Percentiles rank a stretch among this genome's conserved stretches.
phyloP scores from a whole-genome alignment of 129 eudicot species.

The Tagetes patula region DNA sequence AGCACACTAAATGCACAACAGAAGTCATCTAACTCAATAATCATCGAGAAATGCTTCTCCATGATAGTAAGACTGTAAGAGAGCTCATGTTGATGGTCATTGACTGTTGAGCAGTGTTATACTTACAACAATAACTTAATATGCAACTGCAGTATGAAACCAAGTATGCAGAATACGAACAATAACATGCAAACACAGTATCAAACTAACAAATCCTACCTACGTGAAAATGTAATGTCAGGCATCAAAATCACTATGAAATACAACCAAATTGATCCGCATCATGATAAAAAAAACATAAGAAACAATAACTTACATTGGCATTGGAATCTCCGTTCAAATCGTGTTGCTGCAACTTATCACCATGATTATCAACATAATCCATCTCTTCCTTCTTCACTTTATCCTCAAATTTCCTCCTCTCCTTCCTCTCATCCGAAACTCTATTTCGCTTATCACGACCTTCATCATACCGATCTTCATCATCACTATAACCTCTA shows the following conservation, averaged over 20 bases:
- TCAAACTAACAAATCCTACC: background rate
- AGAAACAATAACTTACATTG: constrained; percentile 51
- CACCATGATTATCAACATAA: constrained; percentile 24
- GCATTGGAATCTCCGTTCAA: constrained; percentile 49
- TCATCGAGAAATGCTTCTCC: constrained; percentile 13
- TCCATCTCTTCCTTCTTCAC: constrained; percentile 41
- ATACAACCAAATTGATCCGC: background rate
- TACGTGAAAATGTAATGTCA: background rate
- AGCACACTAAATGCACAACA: background rate
- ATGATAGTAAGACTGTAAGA: background rate
- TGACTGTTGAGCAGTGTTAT: constrained; percentile 3
- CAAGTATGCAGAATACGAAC: background rate
- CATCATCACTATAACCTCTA: constrained; percentile 58
- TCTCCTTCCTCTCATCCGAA: constrained; percentile 58
- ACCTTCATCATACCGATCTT: constrained; percentile 44
- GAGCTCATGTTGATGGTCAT: constrained; percentile 3
- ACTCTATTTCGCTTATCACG: constrained; percentile 73
- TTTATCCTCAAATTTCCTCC: constrained; percentile 53
- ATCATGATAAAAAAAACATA: background rate
- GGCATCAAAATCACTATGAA: background rate
- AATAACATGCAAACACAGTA: background rate
- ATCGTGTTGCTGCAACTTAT: background rate
- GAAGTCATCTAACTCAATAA: constrained; percentile 1
- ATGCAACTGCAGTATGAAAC: background rate
- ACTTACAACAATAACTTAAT: background rate